Evolutionary conservation across 768 basidiomycete species (phyloP).

Genomic region (Pleurotus sapidus): DNA sequence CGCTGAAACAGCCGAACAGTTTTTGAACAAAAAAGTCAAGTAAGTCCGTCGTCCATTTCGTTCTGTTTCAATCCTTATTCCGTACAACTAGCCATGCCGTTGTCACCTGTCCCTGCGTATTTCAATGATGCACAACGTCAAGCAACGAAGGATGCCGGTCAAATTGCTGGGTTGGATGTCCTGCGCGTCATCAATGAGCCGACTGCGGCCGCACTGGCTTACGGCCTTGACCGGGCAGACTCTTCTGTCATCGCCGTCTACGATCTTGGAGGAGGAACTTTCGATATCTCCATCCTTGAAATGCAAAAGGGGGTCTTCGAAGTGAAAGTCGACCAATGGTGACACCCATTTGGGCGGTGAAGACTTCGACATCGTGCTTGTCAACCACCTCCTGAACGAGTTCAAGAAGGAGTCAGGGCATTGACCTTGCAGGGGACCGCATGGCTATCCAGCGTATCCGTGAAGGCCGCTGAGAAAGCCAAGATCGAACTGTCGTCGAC

Average conservation of each 20-base stretch:
- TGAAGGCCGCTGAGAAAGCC: conserved; percentile 99
- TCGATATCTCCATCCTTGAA: conserved; percentile 99
- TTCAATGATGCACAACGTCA: conserved; percentile 99
- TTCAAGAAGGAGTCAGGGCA: conserved; percentile 94
- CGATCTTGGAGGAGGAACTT: conserved; percentile 97
- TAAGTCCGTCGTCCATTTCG: conserved; percentile 44
- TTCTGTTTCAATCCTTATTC: conserved; percentile 8
- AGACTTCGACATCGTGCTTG: conserved; percentile 92
- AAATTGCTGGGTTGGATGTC: conserved; percentile 96
- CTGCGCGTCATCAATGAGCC: conserved; percentile 99
- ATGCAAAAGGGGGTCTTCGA: conserved; percentile 99
- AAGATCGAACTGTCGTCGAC: conserved; percentile 98
- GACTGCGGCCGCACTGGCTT: conserved; percentile 96
- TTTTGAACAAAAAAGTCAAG: conserved; percentile 91
- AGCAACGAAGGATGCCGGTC: conserved; percentile 97
- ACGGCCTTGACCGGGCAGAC: conserved; percentile 88
- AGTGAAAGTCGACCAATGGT: conserved; percentile 99
- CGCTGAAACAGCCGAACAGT: conserved; percentile 93
- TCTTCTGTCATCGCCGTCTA: conserved; percentile 94
- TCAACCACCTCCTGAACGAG: conserved; percentile 81
- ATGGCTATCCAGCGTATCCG: conserved; percentile 99
- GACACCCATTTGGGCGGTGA: conserved; percentile 97
- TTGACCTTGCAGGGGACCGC: conserved; percentile 78
- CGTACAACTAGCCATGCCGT: conserved; percentile 64
- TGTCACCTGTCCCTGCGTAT: conserved; percentile 96